Base-by-base conservation (phyloP, 208 protist species). In the Porcisia deanei region DNA sequence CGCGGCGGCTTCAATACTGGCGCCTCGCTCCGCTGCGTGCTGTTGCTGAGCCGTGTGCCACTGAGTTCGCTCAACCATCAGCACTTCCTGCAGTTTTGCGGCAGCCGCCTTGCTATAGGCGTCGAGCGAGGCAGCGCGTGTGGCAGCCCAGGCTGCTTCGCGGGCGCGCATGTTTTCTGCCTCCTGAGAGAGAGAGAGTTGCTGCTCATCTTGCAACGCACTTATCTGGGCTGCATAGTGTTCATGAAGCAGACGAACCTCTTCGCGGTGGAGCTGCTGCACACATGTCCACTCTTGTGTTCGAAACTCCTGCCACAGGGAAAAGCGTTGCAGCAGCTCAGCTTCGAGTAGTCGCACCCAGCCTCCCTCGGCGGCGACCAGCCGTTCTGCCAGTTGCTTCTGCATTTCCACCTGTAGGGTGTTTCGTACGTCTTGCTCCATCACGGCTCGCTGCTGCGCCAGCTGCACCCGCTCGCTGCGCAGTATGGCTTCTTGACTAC, bases 241-340 rank as follows among this genome's bases (percentile, higher is more conserved):
- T 7, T 20, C 41, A 39, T 71, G 60, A 25, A 80, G 57, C 30
- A 74, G 64, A 43, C 4, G 41, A 16, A 80, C 22, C 43, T 85
- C 76, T 3, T 76, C 22, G 10, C 58, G 39, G 58, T 81, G 81
- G 4, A 69, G 3, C 25, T 37, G 25, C 6, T 43, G 45, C 47
- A 84, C 18, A 25, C 30, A 12, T 18, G 66, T 66, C 73, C 77
- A 39, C 53, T 75, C 69, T 12, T 61, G 49, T 47, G 47, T 47
- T 1, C 79, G 83, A 4, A 59, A 53, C 16, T 78, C 72, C 18
- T 76, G 72, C 78, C 78, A 82, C 41, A 30, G 47, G 3, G 55
- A 43, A 57, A 63, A 75, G 58, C 78, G 78, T 43, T 67, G 53
- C 66, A 57, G 72, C 45, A 78, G 61, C 30, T 80, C 72, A 0